Conservation (phyloP, 345 rosid genomes). For the Sisymbrium irio region DNA sequence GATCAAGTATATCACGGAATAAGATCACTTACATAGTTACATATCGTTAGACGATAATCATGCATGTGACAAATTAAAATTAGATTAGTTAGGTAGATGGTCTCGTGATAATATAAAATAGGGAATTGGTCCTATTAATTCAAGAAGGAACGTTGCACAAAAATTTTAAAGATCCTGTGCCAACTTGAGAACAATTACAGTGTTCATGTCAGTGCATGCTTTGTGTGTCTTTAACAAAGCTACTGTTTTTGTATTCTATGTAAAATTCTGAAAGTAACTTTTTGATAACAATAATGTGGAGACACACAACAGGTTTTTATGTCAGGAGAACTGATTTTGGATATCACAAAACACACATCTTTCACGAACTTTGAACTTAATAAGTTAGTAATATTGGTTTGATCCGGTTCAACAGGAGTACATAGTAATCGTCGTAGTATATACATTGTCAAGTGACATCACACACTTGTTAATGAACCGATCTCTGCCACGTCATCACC, state of each 20-base stretch:
- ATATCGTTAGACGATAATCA: background rate
- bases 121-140: background rate
- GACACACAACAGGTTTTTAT: too few relatives aligned
- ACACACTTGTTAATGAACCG: background rate
- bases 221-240: too few relatives aligned
- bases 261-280: too few relatives aligned
- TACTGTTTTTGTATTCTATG: too few relatives aligned
- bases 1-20: background rate
- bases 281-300: too few relatives aligned
- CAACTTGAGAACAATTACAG: too few relatives aligned
- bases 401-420: background rate
- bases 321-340: too few relatives aligned
- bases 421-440: background rate
- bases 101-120: background rate
- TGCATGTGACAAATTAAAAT: background rate
- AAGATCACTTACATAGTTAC: background rate
- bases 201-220: too few relatives aligned
- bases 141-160: background rate
- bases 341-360: too few relatives aligned
- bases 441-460: constrained; percentile 2
- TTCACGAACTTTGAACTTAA: too few relatives aligned
- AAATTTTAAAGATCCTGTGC: background rate
- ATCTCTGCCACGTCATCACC: background rate
- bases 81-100: too few relatives aligned
- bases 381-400: background rate